A percentile compares a stretch with the other conserved stretches of the same genome.
Evolutionary conservation across 768 basidiomycete species (phyloP).

Genomic region (Suillus ampliporus): DNA sequence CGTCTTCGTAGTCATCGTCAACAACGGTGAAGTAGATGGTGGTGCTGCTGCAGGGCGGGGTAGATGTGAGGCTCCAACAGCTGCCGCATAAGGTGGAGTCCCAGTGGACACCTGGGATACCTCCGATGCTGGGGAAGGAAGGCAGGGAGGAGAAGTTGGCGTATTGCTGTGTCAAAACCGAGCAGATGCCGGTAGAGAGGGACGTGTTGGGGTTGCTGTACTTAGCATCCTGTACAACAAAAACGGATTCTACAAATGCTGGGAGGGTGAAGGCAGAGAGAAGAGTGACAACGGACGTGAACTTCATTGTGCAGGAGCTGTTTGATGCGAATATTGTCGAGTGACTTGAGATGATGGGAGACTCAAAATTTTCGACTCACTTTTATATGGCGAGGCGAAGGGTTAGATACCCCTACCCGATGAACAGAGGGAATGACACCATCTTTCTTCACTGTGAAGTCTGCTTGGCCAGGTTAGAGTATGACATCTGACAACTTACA

Average conservation of each 20-base stretch:
- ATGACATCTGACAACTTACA: background rate
- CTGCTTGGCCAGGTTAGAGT: background rate
- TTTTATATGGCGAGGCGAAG: background rate
- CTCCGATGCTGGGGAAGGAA: constrained; percentile 13
- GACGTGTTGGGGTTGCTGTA: constrained; percentile 13
- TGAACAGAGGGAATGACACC: background rate
- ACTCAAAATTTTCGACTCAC: background rate
- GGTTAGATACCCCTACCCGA: background rate
- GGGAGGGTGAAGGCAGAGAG: constrained; percentile 12
- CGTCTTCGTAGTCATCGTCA: constrained; percentile 29
- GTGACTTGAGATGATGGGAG: background rate
- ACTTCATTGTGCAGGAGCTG: constrained; percentile 10
- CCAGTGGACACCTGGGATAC: constrained; percentile 9
- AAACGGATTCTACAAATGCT: background rate
- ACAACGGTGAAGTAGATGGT: constrained; percentile 7
- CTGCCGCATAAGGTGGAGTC: constrained; percentile 10
- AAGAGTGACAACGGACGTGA: background rate
- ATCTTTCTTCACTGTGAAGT: background rate
- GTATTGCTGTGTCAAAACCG: constrained; percentile 17
- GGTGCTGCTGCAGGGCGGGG: background rate
- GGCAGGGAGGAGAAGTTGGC: constrained; percentile 18
- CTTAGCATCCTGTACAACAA: constrained; percentile 1
- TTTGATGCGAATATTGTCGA: background rate
- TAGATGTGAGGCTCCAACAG: constrained; percentile 10
- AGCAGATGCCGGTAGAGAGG: constrained; percentile 23